These are phyloP conservation scores for Discostella stelligera DNA, from an alignment of 352 stramenopile species.

Conservation along the genomic window DNA sequence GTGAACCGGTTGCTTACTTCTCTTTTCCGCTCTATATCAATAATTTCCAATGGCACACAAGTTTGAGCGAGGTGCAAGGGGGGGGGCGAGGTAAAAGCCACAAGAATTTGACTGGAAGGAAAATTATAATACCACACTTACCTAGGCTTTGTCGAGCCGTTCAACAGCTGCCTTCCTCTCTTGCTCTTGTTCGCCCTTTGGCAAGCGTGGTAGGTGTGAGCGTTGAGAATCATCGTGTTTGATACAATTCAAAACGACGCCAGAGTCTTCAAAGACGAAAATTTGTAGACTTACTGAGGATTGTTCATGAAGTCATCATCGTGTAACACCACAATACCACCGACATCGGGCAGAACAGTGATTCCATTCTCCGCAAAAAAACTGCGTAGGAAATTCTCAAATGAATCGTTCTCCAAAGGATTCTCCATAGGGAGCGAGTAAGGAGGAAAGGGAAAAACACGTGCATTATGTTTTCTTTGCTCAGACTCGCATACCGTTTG, in stretches of 20 bases:
- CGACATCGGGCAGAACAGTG: neutral
- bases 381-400: neutral
- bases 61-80: neutral
- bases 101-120: too few relatives aligned
- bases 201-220: neutral
- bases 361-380: slow-evolving; percentile 17
- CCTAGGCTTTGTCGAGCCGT: neutral
- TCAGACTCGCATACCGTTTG: neutral
- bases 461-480: too few relatives aligned
- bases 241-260: neutral
- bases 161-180: neutral
- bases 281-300: neutral
- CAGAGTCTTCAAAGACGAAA: neutral
- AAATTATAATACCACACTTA: neutral
- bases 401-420: neutral
- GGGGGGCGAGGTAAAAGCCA: too few relatives aligned
- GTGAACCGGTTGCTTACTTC: neutral
- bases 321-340: slow-evolving; percentile 6
- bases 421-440: too few relatives aligned
- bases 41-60: neutral
- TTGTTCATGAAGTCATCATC: slow-evolving; percentile 11
- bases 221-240: neutral
- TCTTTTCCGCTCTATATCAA: neutral
- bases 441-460: too few relatives aligned
- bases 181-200: neutral